phyloP scores from a whole-genome alignment of 441 rosid species.

The Syzygium malaccense region DNA sequence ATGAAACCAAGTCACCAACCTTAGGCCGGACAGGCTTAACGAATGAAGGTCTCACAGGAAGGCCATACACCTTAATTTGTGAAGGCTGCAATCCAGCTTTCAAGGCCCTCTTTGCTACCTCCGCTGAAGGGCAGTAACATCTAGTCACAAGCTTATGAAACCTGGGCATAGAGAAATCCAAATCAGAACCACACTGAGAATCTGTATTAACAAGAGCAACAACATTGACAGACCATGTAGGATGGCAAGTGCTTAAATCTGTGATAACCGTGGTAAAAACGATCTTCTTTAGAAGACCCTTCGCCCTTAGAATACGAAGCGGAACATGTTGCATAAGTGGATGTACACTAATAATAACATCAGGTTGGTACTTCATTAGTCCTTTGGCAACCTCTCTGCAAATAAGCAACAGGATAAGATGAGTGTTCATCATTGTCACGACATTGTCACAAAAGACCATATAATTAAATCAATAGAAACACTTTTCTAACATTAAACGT shows the following conservation, averaged over 20 bases:
- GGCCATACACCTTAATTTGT: constrained; percentile 89
- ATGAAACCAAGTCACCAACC: constrained; percentile 32
- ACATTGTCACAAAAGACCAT: not conserved
- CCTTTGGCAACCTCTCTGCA: constrained; percentile 91
- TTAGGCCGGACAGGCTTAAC: constrained; percentile 87
- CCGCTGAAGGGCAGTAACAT: constrained; percentile 92
- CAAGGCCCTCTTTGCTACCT: constrained; percentile 84
- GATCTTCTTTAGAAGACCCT: constrained; percentile 79
- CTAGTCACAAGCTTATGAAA: constrained; percentile 98
- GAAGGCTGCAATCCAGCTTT: constrained; percentile 77
- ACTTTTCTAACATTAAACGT: not conserved
- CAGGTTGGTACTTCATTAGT: constrained; percentile 94
- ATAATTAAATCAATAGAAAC: not conserved
- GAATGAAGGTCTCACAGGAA: constrained; percentile 95
- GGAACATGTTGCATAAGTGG: constrained; percentile 99
- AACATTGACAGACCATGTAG: constrained; percentile 62
- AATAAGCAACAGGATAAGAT: constrained; percentile 3
- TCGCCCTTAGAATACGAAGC: constrained; percentile 82
- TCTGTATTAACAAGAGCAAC: not conserved
- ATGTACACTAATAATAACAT: constrained; percentile 90
- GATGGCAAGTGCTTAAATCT: constrained; percentile 96
- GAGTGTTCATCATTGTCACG: not conserved
- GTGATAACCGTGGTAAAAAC: constrained; percentile 92
- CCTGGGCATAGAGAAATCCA: constrained; percentile 32
- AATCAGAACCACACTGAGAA: not conserved